phyloP scores from a whole-genome alignment of 352 stramenopile species.

The Phytopythium vexans region DNA sequence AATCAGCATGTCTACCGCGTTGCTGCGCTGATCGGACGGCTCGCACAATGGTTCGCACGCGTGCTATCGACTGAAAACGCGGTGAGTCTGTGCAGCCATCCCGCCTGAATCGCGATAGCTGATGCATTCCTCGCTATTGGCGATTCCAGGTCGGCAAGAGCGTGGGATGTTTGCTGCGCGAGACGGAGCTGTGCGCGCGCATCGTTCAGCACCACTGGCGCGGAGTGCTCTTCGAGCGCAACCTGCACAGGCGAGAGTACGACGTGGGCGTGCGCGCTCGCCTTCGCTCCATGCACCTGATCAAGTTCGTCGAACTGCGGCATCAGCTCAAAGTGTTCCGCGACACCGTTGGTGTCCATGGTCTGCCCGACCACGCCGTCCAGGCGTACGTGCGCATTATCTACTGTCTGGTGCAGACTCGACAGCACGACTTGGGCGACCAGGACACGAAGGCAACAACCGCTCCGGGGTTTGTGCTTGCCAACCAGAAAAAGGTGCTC shows the following conservation, averaged over 20 bases:
- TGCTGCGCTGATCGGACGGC: conserved; percentile 40
- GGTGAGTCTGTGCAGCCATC: conserved; percentile 5
- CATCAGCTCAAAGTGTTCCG: conserved; percentile 66
- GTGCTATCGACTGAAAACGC: conserved; percentile 66
- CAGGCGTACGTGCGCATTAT: conserved; percentile 64
- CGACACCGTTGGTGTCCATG: conserved; percentile 33
- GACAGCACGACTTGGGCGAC: conserved; percentile 13
- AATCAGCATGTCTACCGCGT: conserved; percentile 55
- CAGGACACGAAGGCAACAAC: conserved; percentile 7
- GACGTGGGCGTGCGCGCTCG: conserved; percentile 49
- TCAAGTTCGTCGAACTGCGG: conserved; percentile 67
- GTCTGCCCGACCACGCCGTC: conserved; percentile 39
- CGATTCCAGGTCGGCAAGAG: conserved; percentile 31
- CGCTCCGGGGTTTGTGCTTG: conserved; percentile 13
- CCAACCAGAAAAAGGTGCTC: conserved; percentile 50
- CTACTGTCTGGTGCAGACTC: conserved; percentile 38
- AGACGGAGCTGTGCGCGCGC: conserved; percentile 61
- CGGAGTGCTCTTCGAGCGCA: conserved; percentile 55
- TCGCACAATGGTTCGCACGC: conserved; percentile 60
- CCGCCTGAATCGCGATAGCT: neutral
- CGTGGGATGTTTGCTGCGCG: conserved; percentile 46
- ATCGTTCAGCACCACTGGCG: conserved; percentile 80
- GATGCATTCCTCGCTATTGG: neutral
- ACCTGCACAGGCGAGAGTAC: conserved; percentile 35
- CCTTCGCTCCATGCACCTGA: conserved; percentile 65